Conservation (phyloP, 2,329 filamentous ascomycete genomes). For the Escovopsis sp. region DNA sequence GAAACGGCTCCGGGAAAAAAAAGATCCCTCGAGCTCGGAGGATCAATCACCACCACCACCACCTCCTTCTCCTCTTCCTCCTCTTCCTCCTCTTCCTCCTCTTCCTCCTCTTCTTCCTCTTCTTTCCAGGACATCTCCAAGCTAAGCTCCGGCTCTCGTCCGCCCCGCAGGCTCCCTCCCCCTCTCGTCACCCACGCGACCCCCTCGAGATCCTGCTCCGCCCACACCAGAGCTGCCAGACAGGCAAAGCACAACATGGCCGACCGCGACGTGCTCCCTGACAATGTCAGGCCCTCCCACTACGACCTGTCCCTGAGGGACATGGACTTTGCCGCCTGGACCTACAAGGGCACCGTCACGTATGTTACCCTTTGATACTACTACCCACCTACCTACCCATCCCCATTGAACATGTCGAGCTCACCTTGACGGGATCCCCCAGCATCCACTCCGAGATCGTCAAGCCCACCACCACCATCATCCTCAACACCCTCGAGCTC, state of each 20-base stretch:
- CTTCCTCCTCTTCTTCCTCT: not conserved
- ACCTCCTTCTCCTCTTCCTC: too few species aligned
- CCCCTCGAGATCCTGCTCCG: slow-evolving; percentile 19
- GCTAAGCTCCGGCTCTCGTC: not conserved
- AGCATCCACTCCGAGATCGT: slow-evolving; percentile 63
- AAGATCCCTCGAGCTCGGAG: too few species aligned
- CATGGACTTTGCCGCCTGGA: slow-evolving; percentile 59
- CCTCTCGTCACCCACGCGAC: slow-evolving; percentile 13
- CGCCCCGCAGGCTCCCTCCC: not conserved
- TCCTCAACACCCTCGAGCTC: slow-evolving; percentile 75
- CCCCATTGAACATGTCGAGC: not conserved
- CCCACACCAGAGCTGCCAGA: slow-evolving; percentile 21
- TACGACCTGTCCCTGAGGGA: slow-evolving; percentile 73
- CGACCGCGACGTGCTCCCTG: slow-evolving; percentile 48
- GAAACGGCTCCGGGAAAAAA: too few species aligned
- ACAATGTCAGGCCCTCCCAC: slow-evolving; percentile 63
- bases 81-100: not conserved
- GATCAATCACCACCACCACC: too few species aligned
- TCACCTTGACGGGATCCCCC: not conserved
- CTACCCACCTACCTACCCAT: not conserved
- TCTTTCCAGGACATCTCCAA: not conserved
- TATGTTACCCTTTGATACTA: slow-evolving; percentile 16
- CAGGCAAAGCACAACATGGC: slow-evolving; percentile 25
- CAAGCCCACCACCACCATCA: slow-evolving; percentile 58
- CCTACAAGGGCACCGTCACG: slow-evolving; percentile 68